These are phyloP conservation scores for Asclepias syriaca DNA, from an alignment of 257 asterid species.

Conservation along the genomic window DNA sequence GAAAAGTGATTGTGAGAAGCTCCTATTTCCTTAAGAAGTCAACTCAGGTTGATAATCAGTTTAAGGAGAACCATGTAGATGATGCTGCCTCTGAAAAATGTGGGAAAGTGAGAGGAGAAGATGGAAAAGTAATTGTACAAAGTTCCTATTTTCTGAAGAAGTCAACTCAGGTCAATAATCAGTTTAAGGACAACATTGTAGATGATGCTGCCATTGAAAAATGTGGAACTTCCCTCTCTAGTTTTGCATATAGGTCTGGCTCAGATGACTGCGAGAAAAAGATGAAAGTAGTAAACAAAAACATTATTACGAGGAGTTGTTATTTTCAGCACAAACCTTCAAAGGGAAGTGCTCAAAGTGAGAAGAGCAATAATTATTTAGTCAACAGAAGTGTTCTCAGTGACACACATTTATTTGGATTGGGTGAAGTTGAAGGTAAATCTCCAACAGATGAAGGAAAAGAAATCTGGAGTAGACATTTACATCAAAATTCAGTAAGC, in stretches of 20 bases:
- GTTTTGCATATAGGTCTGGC: constrained; percentile 18
- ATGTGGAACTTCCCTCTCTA: neutral
- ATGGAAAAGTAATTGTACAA: constrained; percentile 20
- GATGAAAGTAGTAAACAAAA: constrained; percentile 24
- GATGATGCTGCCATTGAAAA: constrained; percentile 17
- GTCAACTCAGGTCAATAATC: constrained; percentile 13
- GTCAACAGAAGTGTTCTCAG: constrained; percentile 17
- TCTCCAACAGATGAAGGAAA: constrained; percentile 23
- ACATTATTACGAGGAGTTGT: constrained; percentile 43
- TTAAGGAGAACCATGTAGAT: constrained; percentile 12
- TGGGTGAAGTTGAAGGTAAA: constrained; percentile 26
- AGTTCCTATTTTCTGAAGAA: constrained; percentile 31
- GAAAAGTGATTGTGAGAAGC: constrained; percentile 28
- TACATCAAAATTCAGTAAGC: constrained; percentile 27
- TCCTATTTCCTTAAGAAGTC: constrained; percentile 26
- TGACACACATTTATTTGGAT: constrained; percentile 12
- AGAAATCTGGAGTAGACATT: constrained; percentile 33
- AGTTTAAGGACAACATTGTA: constrained; percentile 8
- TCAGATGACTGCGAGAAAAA: constrained; percentile 32
- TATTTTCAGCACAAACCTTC: constrained; percentile 47
- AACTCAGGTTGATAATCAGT: constrained; percentile 12
- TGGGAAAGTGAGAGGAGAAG: neutral
- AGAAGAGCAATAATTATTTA: constrained; percentile 21
- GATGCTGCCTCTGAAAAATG: constrained; percentile 14
- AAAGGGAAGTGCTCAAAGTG: constrained; percentile 22